phyloP scores from a whole-genome alignment of 768 basidiomycete genomes.

The Dentipellis sp. region DNA sequence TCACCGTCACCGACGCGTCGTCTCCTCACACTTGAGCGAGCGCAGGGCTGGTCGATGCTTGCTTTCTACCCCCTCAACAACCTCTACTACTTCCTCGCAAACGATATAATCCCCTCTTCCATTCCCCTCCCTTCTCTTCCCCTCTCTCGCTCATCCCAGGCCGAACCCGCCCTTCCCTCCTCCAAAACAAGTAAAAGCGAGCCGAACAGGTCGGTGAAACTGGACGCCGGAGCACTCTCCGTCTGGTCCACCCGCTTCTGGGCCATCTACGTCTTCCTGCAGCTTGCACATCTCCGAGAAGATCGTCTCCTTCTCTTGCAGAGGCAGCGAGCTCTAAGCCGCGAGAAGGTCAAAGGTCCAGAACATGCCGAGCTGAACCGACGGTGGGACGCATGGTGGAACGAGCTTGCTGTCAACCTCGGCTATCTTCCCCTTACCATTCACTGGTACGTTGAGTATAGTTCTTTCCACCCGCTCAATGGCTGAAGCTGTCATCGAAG shows the following conservation, averaged over 20 bases:
- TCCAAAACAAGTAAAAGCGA: constrained; percentile 3
- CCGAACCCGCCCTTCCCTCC: constrained; percentile 23
- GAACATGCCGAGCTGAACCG: constrained; percentile 46
- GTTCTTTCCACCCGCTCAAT: background rate
- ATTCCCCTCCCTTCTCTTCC: constrained; percentile 30
- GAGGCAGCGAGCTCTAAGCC: constrained; percentile 42
- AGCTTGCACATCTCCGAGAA: constrained; percentile 63
- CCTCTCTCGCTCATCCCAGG: constrained; percentile 18
- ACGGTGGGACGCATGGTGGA: constrained; percentile 61
- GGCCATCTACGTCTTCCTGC: constrained; percentile 71
- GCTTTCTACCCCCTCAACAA: constrained; percentile 77
- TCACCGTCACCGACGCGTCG: constrained; percentile 59
- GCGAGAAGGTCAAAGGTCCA: constrained; percentile 41
- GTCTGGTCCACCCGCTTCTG: constrained; percentile 77
- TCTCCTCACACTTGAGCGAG: constrained; percentile 67
- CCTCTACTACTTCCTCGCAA: constrained; percentile 54
- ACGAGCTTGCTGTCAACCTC: constrained; percentile 62
- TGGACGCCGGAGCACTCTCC: constrained; percentile 40
- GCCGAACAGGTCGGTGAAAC: constrained; percentile 24
- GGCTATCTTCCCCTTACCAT: constrained; percentile 76
- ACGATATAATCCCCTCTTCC: constrained; percentile 50
- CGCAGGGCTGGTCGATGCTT: constrained; percentile 74
- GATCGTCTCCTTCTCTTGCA: constrained; percentile 51
- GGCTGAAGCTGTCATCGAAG: background rate
- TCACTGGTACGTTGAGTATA: constrained; percentile 54